These are phyloP conservation scores for Alternaria sp. DNA, from an alignment of 2,329 filamentous ascomycete species.

Conservation along the genomic window DNA sequence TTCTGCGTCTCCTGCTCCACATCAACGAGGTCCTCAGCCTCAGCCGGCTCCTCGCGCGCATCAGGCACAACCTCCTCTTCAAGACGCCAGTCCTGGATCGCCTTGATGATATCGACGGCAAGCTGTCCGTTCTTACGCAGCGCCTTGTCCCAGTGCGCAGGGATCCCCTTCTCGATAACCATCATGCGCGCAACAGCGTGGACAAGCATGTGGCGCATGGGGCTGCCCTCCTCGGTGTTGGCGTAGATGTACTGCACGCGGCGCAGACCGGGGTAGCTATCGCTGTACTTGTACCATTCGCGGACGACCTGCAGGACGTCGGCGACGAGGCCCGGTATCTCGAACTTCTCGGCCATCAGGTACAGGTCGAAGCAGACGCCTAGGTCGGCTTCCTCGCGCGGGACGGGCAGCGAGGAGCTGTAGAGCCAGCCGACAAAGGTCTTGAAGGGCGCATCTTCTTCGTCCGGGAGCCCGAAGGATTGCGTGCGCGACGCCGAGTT, in stretches of 20 bases:
- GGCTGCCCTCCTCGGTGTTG: conserved; percentile 55
- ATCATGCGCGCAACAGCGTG: conserved; percentile 58
- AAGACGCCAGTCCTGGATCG: conserved; percentile 62
- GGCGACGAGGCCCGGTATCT: conserved; percentile 55
- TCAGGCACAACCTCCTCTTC: conserved; percentile 58
- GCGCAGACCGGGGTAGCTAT: conserved; percentile 59
- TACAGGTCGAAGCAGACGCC: conserved; percentile 60
- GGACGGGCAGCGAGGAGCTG: conserved; percentile 54
- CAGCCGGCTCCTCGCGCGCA: conserved; percentile 53
- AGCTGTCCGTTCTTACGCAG: conserved; percentile 61
- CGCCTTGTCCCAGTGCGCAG: conserved; percentile 61
- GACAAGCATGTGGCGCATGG: conserved; percentile 59
- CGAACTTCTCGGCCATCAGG: conserved; percentile 61
- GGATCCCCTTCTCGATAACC: conserved; percentile 58
- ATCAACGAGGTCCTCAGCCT: conserved; percentile 46
- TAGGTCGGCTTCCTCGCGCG: conserved; percentile 59
- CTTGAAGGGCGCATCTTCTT: conserved; percentile 60
- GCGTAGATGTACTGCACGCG: conserved; percentile 61
- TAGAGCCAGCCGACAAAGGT: conserved; percentile 63
- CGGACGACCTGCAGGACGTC: conserved; percentile 59
- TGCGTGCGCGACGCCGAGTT: conserved; percentile 36
- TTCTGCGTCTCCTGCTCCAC: conserved; percentile 47
- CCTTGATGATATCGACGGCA: conserved; percentile 61
- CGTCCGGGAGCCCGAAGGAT: conserved; percentile 58
- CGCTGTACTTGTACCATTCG: conserved; percentile 59